phyloP scores from a whole-genome alignment of 2,329 filamentous ascomycete species.

The Aspergillus novoparasiticus region DNA sequence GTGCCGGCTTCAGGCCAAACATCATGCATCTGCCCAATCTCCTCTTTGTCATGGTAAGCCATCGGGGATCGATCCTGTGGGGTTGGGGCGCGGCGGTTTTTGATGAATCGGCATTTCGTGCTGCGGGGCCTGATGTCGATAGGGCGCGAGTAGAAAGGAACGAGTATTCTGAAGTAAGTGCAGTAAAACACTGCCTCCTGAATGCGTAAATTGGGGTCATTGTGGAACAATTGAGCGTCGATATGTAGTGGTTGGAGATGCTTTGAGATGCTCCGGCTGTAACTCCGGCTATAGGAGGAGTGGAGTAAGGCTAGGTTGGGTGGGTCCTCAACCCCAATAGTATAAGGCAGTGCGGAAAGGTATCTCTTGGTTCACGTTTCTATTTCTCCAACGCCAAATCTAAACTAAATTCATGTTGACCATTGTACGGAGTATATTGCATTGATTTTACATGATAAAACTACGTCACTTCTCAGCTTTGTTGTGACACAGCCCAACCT shows the following conservation, averaged over 20 bases:
- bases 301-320: constrained; percentile 3
- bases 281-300: not conserved
- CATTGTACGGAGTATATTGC: not conserved
- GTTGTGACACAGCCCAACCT: not conserved
- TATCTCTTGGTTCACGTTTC: not conserved
- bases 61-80: constrained; percentile 56
- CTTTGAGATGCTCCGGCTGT: not conserved
- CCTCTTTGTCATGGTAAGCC: constrained; percentile 68
- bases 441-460: not conserved
- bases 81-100: constrained; percentile 22
- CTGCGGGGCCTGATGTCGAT: constrained; percentile 22
- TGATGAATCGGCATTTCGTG: constrained; percentile 17
- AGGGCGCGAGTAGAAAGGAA: constrained; percentile 18
- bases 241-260: constrained; percentile 7
- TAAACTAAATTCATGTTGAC: not conserved
- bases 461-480: not conserved
- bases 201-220: constrained; percentile 29
- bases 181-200: constrained; percentile 22
- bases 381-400: not conserved
- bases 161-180: constrained; percentile 12
- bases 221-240: not conserved
- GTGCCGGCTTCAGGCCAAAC: constrained; percentile 66
- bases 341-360: not conserved
- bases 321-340: not conserved
- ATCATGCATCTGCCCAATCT: constrained; percentile 74